Percentiles rank a stretch among this genome's conserved stretches.
phyloP scores from a whole-genome alignment of 108 stramenopile species.

The Cyclotella distinguenda region DNA sequence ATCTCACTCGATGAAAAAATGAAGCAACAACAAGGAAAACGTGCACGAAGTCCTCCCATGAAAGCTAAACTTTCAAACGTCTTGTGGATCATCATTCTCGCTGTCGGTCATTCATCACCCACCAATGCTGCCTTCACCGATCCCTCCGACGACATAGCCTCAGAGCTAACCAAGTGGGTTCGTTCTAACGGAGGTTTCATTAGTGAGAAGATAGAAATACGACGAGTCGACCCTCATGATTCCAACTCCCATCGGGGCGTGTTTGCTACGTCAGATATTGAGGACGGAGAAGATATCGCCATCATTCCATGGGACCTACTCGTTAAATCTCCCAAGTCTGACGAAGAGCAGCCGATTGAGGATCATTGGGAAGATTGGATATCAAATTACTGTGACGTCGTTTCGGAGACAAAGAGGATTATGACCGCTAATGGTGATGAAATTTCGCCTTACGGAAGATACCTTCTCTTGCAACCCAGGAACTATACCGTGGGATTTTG shows the following conservation, averaged over 20 bases:
- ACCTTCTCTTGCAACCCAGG: constrained; percentile 33
- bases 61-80: too few species aligned
- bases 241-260: constrained; percentile 36
- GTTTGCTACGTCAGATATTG: constrained; percentile 44
- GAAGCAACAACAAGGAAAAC: too few species aligned
- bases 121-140: too few species aligned
- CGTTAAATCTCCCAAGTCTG: constrained; percentile 17
- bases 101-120: too few species aligned
- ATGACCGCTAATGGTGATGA: constrained; percentile 20
- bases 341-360: background rate
- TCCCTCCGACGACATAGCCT: too few species aligned
- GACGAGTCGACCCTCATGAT: constrained; percentile 23
- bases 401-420: constrained; percentile 38
- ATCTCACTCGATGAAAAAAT: too few species aligned
- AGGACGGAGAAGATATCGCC: constrained; percentile 37
- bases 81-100: too few species aligned
- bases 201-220: constrained; percentile 23
- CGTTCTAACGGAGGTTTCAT: constrained; percentile 20
- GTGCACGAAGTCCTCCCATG: too few species aligned
- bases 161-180: constrained; percentile 2
- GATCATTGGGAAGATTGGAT: constrained; percentile 20
- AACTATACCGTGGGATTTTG: constrained; percentile 40
- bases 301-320: constrained; percentile 44
- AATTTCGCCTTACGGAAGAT: constrained; percentile 55
- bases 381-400: constrained; percentile 29